phyloP scores from a whole-genome alignment of 1,139 yeast species.

The Spathaspora sp. region DNA sequence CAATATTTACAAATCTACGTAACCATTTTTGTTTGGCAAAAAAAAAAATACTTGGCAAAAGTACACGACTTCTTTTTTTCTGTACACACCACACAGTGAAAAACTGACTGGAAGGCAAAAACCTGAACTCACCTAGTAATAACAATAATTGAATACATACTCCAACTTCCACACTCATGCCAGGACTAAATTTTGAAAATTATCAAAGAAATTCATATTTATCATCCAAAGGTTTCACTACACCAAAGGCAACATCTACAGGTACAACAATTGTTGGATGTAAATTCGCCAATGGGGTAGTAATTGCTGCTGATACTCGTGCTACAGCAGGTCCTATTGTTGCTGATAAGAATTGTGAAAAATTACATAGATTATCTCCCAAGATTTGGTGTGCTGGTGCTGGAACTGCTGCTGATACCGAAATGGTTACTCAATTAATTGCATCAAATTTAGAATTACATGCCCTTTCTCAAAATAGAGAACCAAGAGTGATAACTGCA shows the following conservation, averaged over 20 bases:
- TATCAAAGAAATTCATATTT: slow-evolving; percentile 82
- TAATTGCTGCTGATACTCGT: slow-evolving; percentile 97
- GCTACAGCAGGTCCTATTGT: slow-evolving; percentile 96
- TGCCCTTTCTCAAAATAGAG: slow-evolving; percentile 75
- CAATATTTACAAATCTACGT: background rate
- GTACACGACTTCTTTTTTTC: background rate
- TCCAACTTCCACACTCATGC: slow-evolving; percentile 44
- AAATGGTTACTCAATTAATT: slow-evolving; percentile 91
- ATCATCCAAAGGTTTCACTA: slow-evolving; percentile 66
- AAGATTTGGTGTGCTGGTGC: slow-evolving; percentile 99
- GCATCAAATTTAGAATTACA: slow-evolving; percentile 90
- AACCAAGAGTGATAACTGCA: slow-evolving; percentile 92
- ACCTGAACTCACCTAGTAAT: no score
- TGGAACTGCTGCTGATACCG: slow-evolving; percentile 99
- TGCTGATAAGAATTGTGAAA: slow-evolving; percentile 97
- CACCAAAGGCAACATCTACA: slow-evolving; percentile 91
- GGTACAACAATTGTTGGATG: slow-evolving; percentile 99
- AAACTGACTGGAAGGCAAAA: slow-evolving; percentile 6
- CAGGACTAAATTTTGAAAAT: slow-evolving; percentile 91
- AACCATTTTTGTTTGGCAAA: background rate
- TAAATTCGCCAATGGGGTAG: slow-evolving; percentile 88
- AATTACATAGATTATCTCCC: slow-evolving; percentile 88
- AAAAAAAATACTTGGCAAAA: background rate
- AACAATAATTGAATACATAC: background rate
- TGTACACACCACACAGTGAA: background rate